Evolutionary conservation across 176 grass and related monocot species (phyloP), one percentile per base, ranked within the genome.

Genomic region (Melocanna baccifera): DNA sequence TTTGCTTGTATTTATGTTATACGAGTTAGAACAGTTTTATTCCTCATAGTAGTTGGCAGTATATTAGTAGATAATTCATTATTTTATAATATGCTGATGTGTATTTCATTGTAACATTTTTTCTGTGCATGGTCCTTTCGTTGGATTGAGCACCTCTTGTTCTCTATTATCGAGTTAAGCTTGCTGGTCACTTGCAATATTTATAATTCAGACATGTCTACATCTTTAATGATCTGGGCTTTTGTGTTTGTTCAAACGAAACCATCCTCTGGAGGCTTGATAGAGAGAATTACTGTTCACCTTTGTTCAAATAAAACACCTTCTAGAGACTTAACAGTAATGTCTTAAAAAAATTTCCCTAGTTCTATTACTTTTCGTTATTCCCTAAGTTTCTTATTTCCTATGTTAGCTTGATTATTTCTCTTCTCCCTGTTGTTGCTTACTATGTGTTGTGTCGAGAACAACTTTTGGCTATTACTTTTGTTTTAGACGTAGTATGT

Each of bases 291-390:
- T 45, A 2, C n/a, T 63, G 13, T 71, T 79, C 67, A 55, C 15
- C 5, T 80, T 76, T 81, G 3, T 82, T 82, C 40, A 87, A 80
- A 77, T 82, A 70, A 81, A 52, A 19, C 1, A 63, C 30, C 34
- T 61, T 16, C 42, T 9, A 47, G 71, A 77, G 16, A 88, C 68
- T 39, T 71, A 42, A 41, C 41, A 7, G 3, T 56, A 30, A 16
- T 7, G 16, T 46, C 66, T 70, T 75, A 19, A 67, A 53, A 5
- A 18, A 69, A 70, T 45, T 41, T 40, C 23, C 77, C 37, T 67
- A 25, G 40, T 69, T 70, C 36, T 62, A 9, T 59, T 82, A 69
- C 28, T 45, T 74, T 46, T 3, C 7, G 11, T 53, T 69, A 71
- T 53, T 19, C 20, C n/a, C 12, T 42, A 40, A 69, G 39, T 85